A percentile compares a stretch with the other conserved stretches of the same genome.
Evolutionary conservation across 2,329 filamentous ascomycete genomes (phyloP).

Genomic region (Ambrosiella beaveri): DNA sequence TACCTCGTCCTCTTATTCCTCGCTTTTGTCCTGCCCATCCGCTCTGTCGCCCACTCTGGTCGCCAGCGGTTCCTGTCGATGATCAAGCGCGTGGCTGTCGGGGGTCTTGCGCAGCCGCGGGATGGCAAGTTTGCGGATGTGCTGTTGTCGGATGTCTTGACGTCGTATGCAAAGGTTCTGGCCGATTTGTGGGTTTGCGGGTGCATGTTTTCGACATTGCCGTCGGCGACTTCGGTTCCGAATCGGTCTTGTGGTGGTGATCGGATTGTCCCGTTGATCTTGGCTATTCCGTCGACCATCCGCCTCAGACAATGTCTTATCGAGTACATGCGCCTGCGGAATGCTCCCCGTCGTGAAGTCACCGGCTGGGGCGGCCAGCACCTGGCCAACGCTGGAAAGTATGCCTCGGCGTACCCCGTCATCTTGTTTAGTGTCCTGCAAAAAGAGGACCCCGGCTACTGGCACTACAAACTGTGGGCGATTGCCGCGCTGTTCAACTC

Average conservation of each 20-base stretch:
- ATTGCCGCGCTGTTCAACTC: conserved; percentile 65
- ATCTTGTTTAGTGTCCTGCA: conserved; percentile 64
- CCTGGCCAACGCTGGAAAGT: conserved; percentile 86
- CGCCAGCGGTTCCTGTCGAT: conserved; percentile 60
- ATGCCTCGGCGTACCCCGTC: conserved; percentile 84
- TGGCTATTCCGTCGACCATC: conserved; percentile 68
- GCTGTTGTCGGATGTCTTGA: conserved; percentile 80
- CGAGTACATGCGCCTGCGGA: conserved; percentile 59
- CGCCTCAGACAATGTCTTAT: conserved; percentile 83
- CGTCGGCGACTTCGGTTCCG: conserved; percentile 62
- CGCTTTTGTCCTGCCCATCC: conserved; percentile 56
- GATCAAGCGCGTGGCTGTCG: conserved; percentile 61
- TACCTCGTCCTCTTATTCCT: conserved; percentile 59
- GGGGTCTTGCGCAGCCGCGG: conserved; percentile 68
- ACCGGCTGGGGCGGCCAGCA: conserved; percentile 69
- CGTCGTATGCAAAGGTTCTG: conserved; percentile 83
- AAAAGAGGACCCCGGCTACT: conserved; percentile 31
- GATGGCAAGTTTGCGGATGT: conserved; percentile 94
- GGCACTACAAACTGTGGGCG: conserved; percentile 45
- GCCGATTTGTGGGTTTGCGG: conserved; percentile 75
- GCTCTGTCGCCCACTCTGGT: conserved; percentile 49
- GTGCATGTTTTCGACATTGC: conserved; percentile 68
- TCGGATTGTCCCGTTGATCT: conserved; percentile 66
- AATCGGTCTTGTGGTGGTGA: conserved; percentile 67
- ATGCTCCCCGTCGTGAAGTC: conserved; percentile 35